A percentile compares a stretch with the other conserved stretches of the same genome.
These are phyloP conservation scores for Lactarius vividus DNA, from an alignment of 768 basidiomycete genomes.

Conservation along the genomic window DNA sequence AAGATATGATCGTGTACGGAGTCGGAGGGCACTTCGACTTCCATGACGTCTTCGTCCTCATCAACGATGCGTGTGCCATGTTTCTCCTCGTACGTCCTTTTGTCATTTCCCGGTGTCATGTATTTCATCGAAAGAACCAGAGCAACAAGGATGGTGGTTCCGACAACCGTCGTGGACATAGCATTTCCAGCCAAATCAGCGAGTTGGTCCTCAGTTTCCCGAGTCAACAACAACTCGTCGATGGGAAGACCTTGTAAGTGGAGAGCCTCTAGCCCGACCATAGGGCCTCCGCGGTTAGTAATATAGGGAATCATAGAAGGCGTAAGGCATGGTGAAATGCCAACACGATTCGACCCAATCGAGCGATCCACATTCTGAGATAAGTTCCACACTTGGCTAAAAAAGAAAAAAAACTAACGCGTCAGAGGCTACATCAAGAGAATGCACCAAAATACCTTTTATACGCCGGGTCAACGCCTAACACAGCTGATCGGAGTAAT, in stretches of 20 bases:
- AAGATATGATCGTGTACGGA: constrained; percentile 53
- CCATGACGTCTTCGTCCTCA: constrained; percentile 44
- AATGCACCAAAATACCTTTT: constrained; percentile 64
- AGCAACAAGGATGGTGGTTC: constrained; percentile 82
- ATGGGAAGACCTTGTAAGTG: constrained; percentile 94
- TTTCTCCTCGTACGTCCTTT: constrained; percentile 66
- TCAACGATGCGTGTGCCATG: constrained; percentile 37
- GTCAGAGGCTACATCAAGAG: not conserved
- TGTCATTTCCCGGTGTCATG: constrained; percentile 64
- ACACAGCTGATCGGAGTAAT: constrained; percentile 73
- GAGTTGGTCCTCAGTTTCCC: constrained; percentile 90
- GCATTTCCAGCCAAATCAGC: constrained; percentile 96
- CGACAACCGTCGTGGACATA: constrained; percentile 97
- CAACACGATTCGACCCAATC: constrained; percentile 73
- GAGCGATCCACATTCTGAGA: constrained; percentile 96
- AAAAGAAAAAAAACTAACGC: constrained; percentile 2
- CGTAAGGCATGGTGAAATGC: constrained; percentile 90
- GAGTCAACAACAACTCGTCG: constrained; percentile 85
- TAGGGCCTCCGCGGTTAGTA: constrained; percentile 92
- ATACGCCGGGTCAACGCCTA: constrained; percentile 81
- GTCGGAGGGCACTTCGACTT: constrained; percentile 43
- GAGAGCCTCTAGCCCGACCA: constrained; percentile 90
- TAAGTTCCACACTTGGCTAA: constrained; percentile 89
- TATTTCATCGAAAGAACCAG: constrained; percentile 65
- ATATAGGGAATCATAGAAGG: constrained; percentile 97